phyloP scores from a whole-genome alignment of 257 asterid species.

The Nicotiana tabacum region DNA sequence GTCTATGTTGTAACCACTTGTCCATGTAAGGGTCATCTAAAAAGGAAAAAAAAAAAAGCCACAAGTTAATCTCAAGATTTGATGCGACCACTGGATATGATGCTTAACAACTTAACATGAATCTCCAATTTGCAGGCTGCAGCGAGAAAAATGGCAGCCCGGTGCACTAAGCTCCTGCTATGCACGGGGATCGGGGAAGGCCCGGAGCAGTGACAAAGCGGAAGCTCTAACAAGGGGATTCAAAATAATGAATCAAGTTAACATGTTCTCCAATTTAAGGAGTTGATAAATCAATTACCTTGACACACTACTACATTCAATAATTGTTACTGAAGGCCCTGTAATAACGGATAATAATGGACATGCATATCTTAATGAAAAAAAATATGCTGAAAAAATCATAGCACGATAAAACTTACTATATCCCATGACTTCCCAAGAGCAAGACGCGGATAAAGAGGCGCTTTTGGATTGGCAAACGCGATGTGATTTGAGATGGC shows the following conservation, averaged over 20 bases:
- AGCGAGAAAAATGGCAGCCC: too few relatives aligned
- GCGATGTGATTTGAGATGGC: constrained; percentile 65
- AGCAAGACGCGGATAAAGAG: constrained; percentile 91
- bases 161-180: too few relatives aligned
- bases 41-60: background rate
- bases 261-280: background rate
- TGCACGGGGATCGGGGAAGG: too few relatives aligned
- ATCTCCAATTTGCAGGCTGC: background rate
- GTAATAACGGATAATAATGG: background rate
- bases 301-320: background rate
- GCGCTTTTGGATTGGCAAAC: constrained; percentile 81
- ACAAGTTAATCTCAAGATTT: background rate
- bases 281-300: background rate
- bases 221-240: background rate
- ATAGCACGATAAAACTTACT: constrained; percentile 36
- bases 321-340: background rate
- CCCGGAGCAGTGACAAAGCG: background rate
- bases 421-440: constrained; percentile 90
- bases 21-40: constrained; percentile 90
- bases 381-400: background rate
- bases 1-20: constrained; percentile 71
- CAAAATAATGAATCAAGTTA: background rate
- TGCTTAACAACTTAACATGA: background rate
- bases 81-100: background rate
- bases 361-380: background rate